Conservation (phyloP, 345 rosid genomes). For the Bretschneidera sinensis region DNA sequence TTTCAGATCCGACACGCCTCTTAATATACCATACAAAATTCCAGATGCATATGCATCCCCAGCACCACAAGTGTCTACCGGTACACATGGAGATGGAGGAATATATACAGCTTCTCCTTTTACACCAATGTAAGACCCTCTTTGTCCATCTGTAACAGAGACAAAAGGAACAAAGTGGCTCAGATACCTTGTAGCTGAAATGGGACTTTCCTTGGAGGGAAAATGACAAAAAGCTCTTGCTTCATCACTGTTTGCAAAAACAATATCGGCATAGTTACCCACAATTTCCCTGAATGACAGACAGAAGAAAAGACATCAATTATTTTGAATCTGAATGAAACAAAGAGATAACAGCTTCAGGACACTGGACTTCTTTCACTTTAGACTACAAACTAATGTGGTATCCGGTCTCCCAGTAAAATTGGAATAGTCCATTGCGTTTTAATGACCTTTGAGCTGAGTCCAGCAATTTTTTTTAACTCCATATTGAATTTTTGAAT, state of each 20-base stretch:
- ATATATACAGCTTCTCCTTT: constrained; percentile 94
- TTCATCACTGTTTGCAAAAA: constrained; percentile 86
- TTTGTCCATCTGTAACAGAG: constrained; percentile 86
- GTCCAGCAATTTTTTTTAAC: too few relatives aligned
- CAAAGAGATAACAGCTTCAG: too few relatives aligned
- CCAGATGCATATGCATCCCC: constrained; percentile 98
- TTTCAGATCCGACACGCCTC: constrained; percentile 70
- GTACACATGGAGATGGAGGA: constrained; percentile 79
- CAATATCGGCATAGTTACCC: constrained; percentile 71
- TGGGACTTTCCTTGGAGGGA: constrained; percentile 58
- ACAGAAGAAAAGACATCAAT: too few relatives aligned
- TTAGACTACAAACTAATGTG: too few relatives aligned
- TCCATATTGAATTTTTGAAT: too few relatives aligned
- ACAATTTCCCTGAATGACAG: constrained; percentile 65
- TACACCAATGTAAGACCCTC: constrained; percentile 85
- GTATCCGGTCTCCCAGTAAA: too few relatives aligned
- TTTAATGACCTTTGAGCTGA: too few relatives aligned
- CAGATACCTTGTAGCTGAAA: constrained; percentile 74
- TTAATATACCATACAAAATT: constrained; percentile 67
- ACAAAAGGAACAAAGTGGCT: constrained; percentile 90
- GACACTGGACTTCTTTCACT: too few relatives aligned
- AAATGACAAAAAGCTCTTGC: constrained; percentile 87
- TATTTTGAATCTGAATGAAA: too few relatives aligned
- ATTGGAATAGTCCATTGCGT: too few relatives aligned
- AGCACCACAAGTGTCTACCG: constrained; percentile 85